A percentile compares a stretch with the other conserved stretches of the same genome.
These are phyloP conservation scores for Nannochloropsis salina DNA, from an alignment of 108 stramenopile species.

Conservation along the genomic window DNA sequence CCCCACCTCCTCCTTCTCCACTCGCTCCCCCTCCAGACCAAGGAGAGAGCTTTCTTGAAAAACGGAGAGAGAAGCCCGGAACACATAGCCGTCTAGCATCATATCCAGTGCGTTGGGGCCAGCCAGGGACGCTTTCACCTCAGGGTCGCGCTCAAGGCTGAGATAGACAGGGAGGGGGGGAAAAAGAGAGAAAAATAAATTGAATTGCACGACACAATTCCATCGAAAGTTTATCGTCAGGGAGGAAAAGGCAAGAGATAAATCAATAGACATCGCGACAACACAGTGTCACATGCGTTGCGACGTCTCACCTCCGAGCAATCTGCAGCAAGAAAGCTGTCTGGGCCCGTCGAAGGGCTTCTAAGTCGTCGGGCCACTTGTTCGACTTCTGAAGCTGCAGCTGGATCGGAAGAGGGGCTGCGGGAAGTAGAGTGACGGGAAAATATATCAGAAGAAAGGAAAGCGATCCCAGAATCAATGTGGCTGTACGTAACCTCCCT, in stretches of 20 bases:
- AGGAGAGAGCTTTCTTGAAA: neutral
- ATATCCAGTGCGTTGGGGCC: neutral
- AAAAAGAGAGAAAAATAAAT: neutral
- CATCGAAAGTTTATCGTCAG: too few relatives aligned
- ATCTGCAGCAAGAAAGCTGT: slow-evolving; percentile 8
- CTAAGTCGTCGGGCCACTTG: neutral
- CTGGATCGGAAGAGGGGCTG: neutral
- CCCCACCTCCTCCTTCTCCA: neutral
- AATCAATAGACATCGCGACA: too few relatives aligned
- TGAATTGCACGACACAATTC: neutral
- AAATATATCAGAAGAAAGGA: neutral
- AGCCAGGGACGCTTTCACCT: neutral
- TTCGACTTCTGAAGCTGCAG: neutral
- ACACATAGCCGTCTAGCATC: neutral
- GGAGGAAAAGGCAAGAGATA: too few relatives aligned
- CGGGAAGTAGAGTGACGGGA: neutral
- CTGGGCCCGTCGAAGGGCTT: neutral
- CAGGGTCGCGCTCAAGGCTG: neutral
- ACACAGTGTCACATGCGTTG: neutral
- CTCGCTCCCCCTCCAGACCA: neutral
- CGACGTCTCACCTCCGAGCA: neutral
- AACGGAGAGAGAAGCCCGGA: slow-evolving; percentile 1
- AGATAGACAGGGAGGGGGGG: neutral
- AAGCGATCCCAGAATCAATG: too few relatives aligned
- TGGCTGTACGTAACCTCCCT: too few relatives aligned